Evolutionary conservation across 2,329 filamentous ascomycete genomes (phyloP).

Genomic region (Diaporthe amygdali): DNA sequence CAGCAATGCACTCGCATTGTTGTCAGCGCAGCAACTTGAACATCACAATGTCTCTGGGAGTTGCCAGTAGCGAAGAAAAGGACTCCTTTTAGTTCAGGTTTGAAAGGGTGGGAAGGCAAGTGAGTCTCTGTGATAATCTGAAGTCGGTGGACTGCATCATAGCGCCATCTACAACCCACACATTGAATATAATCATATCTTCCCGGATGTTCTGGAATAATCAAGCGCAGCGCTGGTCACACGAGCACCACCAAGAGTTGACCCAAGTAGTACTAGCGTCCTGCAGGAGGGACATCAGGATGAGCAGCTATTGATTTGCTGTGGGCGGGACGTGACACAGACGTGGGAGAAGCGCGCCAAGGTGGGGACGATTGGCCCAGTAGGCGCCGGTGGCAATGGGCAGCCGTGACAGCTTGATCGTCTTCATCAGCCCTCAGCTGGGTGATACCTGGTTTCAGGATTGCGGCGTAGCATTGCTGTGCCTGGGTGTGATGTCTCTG

Average conservation of each 20-base stretch:
- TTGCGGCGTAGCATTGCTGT: constrained; percentile 4
- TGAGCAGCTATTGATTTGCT: background rate
- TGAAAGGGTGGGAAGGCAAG: too few relatives aligned
- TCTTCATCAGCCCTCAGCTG: constrained; percentile 7
- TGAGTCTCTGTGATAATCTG: too few relatives aligned
- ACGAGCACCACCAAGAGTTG: background rate
- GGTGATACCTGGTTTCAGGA: constrained; percentile 10
- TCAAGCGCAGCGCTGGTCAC: background rate
- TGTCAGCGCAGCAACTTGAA: too few relatives aligned
- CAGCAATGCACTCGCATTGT: too few relatives aligned
- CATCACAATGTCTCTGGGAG: too few relatives aligned
- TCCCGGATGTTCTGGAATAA: background rate
- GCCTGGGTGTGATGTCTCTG: background rate
- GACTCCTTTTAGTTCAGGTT: too few relatives aligned
- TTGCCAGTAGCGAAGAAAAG: too few relatives aligned
- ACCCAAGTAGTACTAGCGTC: background rate
- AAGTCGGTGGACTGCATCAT: too few relatives aligned
- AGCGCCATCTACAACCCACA: background rate
- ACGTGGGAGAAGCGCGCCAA: background rate
- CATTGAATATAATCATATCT: background rate
- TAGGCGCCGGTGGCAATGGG: background rate
- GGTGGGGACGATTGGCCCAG: background rate
- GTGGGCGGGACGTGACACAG: background rate
- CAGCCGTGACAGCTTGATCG: background rate
- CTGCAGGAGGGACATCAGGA: background rate